These are phyloP conservation scores for Clausena lansium DNA, from an alignment of 345 rosid genomes.

Conservation along the genomic window DNA sequence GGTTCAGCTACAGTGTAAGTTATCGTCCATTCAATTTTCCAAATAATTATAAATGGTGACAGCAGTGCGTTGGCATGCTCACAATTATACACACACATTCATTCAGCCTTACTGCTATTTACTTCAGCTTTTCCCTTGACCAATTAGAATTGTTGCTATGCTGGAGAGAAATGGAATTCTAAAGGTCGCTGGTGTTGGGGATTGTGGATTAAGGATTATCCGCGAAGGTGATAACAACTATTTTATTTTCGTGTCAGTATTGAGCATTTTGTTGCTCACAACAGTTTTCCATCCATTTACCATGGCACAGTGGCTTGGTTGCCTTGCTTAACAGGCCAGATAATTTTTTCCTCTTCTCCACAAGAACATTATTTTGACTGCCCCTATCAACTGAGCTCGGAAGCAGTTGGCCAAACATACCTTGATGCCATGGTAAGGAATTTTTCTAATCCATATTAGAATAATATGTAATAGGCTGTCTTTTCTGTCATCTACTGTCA, in stretches of 20 bases:
- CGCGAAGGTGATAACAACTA: slow-evolving; percentile 46
- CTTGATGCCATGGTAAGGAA: slow-evolving; percentile 75
- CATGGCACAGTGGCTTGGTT: neutral
- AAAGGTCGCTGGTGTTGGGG: slow-evolving; percentile 77
- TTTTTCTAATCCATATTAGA: neutral
- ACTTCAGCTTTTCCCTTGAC: slow-evolving; percentile 18
- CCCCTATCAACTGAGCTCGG: slow-evolving; percentile 88
- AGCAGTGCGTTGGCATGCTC: neutral
- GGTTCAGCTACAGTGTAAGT: slow-evolving; percentile 87
- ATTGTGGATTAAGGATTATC: slow-evolving; percentile 77
- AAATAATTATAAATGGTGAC: slow-evolving; percentile 15
- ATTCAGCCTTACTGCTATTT: neutral
- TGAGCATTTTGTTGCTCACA: neutral
- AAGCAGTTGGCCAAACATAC: slow-evolving; percentile 67
- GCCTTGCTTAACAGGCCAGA: slow-evolving; percentile 45
- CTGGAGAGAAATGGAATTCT: slow-evolving; percentile 64
- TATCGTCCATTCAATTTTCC: neutral
- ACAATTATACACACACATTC: neutral
- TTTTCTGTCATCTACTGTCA: neutral
- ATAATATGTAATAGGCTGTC: neutral
- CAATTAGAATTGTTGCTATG: slow-evolving; percentile 68
- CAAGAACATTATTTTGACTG: slow-evolving; percentile 93
- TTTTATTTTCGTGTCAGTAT: neutral
- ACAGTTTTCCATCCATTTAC: neutral
- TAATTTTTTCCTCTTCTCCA: slow-evolving; percentile 64